A percentile compares a stretch with the other conserved stretches of the same genome.
These are phyloP conservation scores for Vitellaria paradoxa DNA, from an alignment of 179 eudicot genomes.

Conservation along the genomic window DNA sequence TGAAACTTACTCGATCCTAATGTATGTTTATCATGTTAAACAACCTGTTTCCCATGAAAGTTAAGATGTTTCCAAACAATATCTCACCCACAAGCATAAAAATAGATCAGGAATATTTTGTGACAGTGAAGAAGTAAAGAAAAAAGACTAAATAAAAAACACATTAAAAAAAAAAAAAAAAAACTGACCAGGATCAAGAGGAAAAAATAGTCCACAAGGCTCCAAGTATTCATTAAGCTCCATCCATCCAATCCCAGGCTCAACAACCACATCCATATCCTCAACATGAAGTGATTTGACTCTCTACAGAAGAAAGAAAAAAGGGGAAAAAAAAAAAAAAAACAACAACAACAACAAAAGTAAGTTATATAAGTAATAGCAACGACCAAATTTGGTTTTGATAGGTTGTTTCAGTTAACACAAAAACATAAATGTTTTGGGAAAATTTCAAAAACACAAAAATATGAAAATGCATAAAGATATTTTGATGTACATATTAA, in stretches of 20 bases:
- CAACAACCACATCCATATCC: constrained; percentile 99
- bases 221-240: constrained; percentile 95
- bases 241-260: constrained; percentile 99
- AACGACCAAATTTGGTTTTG: neutral
- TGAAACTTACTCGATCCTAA: neutral
- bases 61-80: too few species aligned
- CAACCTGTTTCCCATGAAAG: neutral
- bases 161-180: neutral
- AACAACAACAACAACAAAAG: too few species aligned
- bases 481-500: too few species aligned
- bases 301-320: constrained; percentile 28
- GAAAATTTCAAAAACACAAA: neutral
- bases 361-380: too few species aligned
- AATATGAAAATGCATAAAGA: neutral
- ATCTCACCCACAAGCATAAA: neutral
- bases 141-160: neutral
- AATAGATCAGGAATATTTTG: neutral
- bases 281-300: constrained; percentile 74
- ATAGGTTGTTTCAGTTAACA: too few species aligned
- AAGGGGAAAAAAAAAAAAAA: too few species aligned
- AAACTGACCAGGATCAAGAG: constrained; percentile 90
- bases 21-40: neutral
- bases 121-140: neutral
- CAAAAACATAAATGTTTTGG: too few species aligned
- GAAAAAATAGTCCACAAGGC: constrained; percentile 95